Conservation (phyloP, 345 rosid genomes). For the Linum usitatissimum region DNA sequence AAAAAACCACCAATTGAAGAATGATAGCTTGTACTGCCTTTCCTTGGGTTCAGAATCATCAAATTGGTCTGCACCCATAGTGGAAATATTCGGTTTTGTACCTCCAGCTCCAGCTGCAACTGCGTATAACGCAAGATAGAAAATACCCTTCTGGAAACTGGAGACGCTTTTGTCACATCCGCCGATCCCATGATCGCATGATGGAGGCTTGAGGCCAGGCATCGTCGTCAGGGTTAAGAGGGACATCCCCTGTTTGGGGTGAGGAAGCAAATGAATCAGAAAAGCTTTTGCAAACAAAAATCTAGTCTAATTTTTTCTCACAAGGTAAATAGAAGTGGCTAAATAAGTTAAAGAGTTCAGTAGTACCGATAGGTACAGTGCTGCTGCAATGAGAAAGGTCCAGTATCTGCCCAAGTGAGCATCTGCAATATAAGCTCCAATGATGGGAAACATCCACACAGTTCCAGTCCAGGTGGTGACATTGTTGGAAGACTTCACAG, state of each 20-base stretch:
- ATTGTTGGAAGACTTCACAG: conserved; percentile 45
- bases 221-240: conserved; percentile 40
- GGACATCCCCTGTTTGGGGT: conserved; percentile 40
- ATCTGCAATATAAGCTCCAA: conserved; percentile 57
- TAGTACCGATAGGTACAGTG: conserved; percentile 33
- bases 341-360: too few species aligned
- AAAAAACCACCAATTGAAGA: conserved; percentile 70
- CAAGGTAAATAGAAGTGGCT: too few species aligned
- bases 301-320: too few species aligned
- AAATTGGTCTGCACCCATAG: conserved; percentile 65
- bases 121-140: conserved; percentile 36
- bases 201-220: conserved; percentile 35
- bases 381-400: conserved; percentile 40
- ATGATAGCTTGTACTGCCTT: conserved; percentile 45
- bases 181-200: conserved; percentile 27
- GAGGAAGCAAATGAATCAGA: background rate
- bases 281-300: background rate
- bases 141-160: conserved; percentile 25
- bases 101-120: conserved; percentile 45
- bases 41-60: conserved; percentile 53
- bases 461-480: conserved; percentile 63
- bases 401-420: conserved; percentile 50
- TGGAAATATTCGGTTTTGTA: conserved; percentile 57
- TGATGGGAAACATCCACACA: conserved; percentile 43
- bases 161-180: conserved; percentile 26